Percentiles rank a stretch among this genome's conserved stretches.
Evolutionary conservation across 805 yeast genomes (phyloP).

Genomic region (Metahyphopichia silvanorum): DNA sequence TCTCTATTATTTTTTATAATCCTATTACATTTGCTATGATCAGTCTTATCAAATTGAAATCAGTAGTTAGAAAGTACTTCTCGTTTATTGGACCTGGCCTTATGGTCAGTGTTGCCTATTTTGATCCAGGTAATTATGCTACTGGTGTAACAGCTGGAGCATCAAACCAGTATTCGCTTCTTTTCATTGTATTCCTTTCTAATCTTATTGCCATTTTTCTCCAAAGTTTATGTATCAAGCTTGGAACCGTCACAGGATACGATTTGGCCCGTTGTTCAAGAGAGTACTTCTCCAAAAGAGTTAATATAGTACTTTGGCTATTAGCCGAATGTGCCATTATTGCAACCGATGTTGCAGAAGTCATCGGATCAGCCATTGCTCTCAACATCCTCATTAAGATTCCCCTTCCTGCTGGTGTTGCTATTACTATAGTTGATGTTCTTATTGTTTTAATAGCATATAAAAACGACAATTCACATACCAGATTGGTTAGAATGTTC

Average conservation of each 20-base stretch:
- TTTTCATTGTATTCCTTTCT: constrained; percentile 41
- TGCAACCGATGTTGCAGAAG: constrained; percentile 54
- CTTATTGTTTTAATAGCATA: constrained; percentile 46
- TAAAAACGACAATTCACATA: constrained; percentile 38
- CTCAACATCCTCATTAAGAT: constrained; percentile 41
- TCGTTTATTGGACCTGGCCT: constrained; percentile 46
- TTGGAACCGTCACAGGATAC: constrained; percentile 49
- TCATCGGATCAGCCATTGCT: constrained; percentile 51
- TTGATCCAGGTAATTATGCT: constrained; percentile 54
- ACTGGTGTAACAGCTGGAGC: constrained; percentile 50
- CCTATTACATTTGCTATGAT: too few relatives aligned
- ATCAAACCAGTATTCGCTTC: constrained; percentile 36
- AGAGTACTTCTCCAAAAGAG: constrained; percentile 35
- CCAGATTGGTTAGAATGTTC: constrained; percentile 30
- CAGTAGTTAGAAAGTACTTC: too few relatives aligned
- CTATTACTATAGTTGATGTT: constrained; percentile 43
- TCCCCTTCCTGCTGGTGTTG: constrained; percentile 49
- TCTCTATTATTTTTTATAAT: too few relatives aligned
- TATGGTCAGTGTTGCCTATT: constrained; percentile 47
- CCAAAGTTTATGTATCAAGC: constrained; percentile 42
- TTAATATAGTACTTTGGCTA: constrained; percentile 36
- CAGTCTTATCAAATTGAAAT: too few relatives aligned
- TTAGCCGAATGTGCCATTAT: constrained; percentile 48
- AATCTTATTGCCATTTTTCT: constrained; percentile 46
- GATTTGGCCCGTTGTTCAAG: constrained; percentile 46